Base-by-base conservation (phyloP, 306 rosid genomes). In the Malus orientalis region DNA sequence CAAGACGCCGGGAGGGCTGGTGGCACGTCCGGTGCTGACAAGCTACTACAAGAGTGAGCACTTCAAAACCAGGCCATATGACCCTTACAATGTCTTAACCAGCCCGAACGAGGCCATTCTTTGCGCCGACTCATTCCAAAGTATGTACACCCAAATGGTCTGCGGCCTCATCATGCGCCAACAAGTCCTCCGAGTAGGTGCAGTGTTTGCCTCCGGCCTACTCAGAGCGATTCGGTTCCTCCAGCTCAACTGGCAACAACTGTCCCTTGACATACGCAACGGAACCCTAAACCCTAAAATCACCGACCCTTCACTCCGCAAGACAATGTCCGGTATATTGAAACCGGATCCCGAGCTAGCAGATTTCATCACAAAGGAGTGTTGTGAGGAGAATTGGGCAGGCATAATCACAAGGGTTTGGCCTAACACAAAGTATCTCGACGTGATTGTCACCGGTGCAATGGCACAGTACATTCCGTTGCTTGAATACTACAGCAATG, bases 381-480 rank as follows among this genome's bases (percentile, higher is more conserved):
- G 99, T 20, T 74, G 75, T 0, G 83, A 82, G 0, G 96, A 81
- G 47, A 82, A 90, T 9, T 90, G 92, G 97, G 97, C 88, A 8
- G 75, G 93, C 1, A 92, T 95, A n/a, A 88, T 95, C 76, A 81
- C 87, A 0, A 77, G 97, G 32, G 88, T 95, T 49, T 95, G 99
- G 99, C 99, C 99, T 1, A 95, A 95, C 83, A 91, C 99, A 0
- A 95, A 88, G 57, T 95, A 87, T 69, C 91, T 95, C 0, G 99
- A 95, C 0, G 99, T 92, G 25, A 91, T 95, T 14, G 97, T 95
- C 14, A 95, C 97, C 0, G 99, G 99, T 40, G 97, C 99, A 59
- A 92, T 95, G 99, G 93, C 97, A 74, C 99, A 95, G 81, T 95
- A 95, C 60, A 92, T 92, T 76, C 97, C 93, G 1, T 89, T 90